Evolutionary conservation across 2,329 filamentous ascomycete genomes (phyloP).

Genomic region (Rhynchosporium agropyri): DNA sequence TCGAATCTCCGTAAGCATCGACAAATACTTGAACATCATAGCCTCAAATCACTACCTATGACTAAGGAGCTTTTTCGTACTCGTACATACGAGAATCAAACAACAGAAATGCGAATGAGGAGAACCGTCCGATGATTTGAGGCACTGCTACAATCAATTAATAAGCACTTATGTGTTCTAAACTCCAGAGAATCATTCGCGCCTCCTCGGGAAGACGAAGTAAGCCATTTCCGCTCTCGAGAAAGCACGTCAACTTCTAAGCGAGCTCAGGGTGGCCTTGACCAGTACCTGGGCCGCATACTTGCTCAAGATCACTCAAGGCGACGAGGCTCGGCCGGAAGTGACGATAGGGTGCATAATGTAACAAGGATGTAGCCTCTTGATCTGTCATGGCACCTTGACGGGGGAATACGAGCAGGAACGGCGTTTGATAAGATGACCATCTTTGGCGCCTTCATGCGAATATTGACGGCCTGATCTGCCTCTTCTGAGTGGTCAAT

Average conservation of each 20-base stretch:
- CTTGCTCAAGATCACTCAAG: background rate
- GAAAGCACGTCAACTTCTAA: slow-evolving; percentile 8
- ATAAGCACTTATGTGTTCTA: too few species aligned
- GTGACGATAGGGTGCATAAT: slow-evolving; percentile 24
- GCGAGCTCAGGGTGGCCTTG: slow-evolving; percentile 8
- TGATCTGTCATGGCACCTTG: background rate
- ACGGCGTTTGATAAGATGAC: slow-evolving; percentile 8
- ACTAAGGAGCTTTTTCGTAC: too few species aligned
- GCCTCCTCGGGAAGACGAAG: background rate
- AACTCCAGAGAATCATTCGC: background rate
- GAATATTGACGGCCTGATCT: background rate
- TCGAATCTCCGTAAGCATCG: slow-evolving; percentile 24
- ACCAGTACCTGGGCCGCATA: too few species aligned
- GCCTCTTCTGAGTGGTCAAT: background rate
- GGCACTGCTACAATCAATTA: too few species aligned
- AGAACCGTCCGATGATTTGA: too few species aligned
- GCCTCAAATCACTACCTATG: too few species aligned
- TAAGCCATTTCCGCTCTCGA: too few species aligned
- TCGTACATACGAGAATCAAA: too few species aligned
- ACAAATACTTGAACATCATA: slow-evolving; percentile 5
- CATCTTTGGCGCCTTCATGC: background rate
- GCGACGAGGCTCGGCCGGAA: slow-evolving; percentile 16
- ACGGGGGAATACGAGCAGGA: background rate
- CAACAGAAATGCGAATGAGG: too few species aligned
- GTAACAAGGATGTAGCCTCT: slow-evolving; percentile 17